Conservation (phyloP, 169 alveolate genomes). For the Eimeria acervulina region DNA sequence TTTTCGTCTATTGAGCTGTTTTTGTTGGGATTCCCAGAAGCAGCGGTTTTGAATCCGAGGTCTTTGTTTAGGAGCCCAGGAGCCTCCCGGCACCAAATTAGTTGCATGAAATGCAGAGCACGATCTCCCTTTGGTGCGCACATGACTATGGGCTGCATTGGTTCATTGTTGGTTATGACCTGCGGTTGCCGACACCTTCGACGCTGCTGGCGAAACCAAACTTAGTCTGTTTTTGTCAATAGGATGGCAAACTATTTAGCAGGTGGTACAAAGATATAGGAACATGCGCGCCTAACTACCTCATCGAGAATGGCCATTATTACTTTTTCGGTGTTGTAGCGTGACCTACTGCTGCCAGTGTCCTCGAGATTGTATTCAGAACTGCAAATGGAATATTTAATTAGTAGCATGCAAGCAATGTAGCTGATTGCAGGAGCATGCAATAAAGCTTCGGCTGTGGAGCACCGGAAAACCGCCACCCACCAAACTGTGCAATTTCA, state of each 20-base stretch:
- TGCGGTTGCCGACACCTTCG: not conserved
- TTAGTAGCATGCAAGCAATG: not conserved
- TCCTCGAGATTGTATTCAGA: not conserved
- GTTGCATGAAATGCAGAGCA: not conserved
- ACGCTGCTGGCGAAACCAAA: not conserved
- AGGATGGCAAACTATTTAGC: not conserved
- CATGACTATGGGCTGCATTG: not conserved
- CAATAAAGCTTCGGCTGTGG: not conserved
- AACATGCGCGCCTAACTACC: not conserved
- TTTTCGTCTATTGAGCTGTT: not conserved
- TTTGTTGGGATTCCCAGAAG: not conserved
- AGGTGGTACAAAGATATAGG: not conserved
- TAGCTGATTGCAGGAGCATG: not conserved
- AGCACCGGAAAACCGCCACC: not conserved
- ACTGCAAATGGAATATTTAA: not conserved
- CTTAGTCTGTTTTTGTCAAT: not conserved
- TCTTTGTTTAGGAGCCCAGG: too few species aligned
- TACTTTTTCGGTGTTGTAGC: not conserved
- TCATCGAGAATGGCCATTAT: not conserved
- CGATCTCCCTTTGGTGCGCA: not conserved
- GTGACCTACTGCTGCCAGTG: not conserved
- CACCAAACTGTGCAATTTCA: not conserved
- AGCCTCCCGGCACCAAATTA: not conserved
- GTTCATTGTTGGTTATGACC: not conserved
- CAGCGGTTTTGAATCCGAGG: not conserved